A percentile compares a stretch with the other conserved stretches of the same genome.
Conservation (phyloP, 352 stramenopile genomes). For the Phytopythium mirpurense region DNA sequence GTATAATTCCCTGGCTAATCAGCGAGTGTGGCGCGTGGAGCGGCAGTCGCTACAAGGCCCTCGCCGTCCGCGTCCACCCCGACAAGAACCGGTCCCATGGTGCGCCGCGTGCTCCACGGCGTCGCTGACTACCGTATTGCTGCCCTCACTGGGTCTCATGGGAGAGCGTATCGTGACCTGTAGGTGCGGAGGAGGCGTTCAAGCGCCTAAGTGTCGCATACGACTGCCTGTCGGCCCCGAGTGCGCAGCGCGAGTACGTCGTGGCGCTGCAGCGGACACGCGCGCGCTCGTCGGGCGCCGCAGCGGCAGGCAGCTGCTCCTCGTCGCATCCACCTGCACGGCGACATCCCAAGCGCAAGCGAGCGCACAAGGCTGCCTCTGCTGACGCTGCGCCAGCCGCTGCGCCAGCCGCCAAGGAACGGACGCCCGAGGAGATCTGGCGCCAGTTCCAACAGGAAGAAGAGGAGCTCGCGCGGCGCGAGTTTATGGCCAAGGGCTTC, state of each 20-base stretch:
- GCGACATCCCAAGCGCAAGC: conserved; percentile 15
- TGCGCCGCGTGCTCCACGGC: conserved; percentile 4
- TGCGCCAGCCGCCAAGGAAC: conserved; percentile 13
- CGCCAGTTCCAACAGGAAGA: conserved; percentile 63
- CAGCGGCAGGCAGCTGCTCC: not conserved
- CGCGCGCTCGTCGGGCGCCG: not conserved
- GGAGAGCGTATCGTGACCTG: too few relatives aligned
- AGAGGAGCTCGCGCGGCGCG: conserved; percentile 44
- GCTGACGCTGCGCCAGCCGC: not conserved
- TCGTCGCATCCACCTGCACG: conserved; percentile 1
- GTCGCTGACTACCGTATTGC: not conserved
- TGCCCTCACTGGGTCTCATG: not conserved
- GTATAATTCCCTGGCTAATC: too few relatives aligned
- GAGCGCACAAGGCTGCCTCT: conserved; percentile 1
- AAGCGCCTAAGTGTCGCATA: conserved; percentile 75
- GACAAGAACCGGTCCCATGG: conserved; percentile 50
- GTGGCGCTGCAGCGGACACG: conserved; percentile 14
- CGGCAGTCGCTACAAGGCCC: conserved; percentile 37
- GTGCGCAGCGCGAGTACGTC: conserved; percentile 48
- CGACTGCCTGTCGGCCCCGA: conserved; percentile 57
- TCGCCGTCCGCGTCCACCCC: conserved; percentile 49
- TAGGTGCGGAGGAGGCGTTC: conserved; percentile 72
- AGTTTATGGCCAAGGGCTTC: conserved; percentile 65
- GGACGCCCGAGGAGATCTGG: conserved; percentile 69
- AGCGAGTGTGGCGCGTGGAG: too few relatives aligned